Evolutionary conservation across 2,329 filamentous ascomycete species (phyloP).

Genomic region (Diaporthe vaccinii): DNA sequence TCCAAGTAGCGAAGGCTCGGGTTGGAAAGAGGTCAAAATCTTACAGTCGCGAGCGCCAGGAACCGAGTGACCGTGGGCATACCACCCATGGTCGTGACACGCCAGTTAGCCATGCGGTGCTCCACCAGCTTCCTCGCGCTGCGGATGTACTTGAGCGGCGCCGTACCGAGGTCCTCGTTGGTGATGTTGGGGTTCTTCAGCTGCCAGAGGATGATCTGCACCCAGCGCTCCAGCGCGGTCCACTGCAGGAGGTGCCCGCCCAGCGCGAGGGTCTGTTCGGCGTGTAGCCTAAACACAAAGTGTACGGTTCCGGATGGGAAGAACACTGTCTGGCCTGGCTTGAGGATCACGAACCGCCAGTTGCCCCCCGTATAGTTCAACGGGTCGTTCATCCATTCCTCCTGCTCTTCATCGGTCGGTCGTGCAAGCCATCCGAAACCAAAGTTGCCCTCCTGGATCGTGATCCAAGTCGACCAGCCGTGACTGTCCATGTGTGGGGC

Average conservation of each 20-base stretch:
- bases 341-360: slow-evolving; percentile 51
- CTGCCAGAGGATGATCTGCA: slow-evolving; percentile 48
- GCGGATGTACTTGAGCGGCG: slow-evolving; percentile 39
- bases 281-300: slow-evolving; percentile 50
- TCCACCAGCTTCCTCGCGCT: slow-evolving; percentile 39
- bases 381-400: slow-evolving; percentile 47
- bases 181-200: slow-evolving; percentile 48
- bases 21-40: background rate
- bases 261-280: slow-evolving; percentile 49
- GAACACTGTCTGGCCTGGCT: slow-evolving; percentile 52
- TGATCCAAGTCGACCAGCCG: slow-evolving; percentile 53
- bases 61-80: slow-evolving; percentile 37
- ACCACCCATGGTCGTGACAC: slow-evolving; percentile 38
- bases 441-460: slow-evolving; percentile 49
- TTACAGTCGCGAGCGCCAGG: slow-evolving; percentile 37
- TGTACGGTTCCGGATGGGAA: slow-evolving; percentile 53
- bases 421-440: slow-evolving; percentile 51
- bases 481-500: slow-evolving; percentile 52
- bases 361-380: slow-evolving; percentile 45
- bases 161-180: slow-evolving; percentile 48
- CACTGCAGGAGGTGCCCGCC: slow-evolving; percentile 53
- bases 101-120: slow-evolving; percentile 35
- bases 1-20: background rate
- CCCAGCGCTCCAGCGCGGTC: slow-evolving; percentile 50
- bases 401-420: slow-evolving; percentile 46